Evolutionary conservation across 2,329 filamentous ascomycete species (phyloP).

Genomic region (Exophiala aquamarina): DNA sequence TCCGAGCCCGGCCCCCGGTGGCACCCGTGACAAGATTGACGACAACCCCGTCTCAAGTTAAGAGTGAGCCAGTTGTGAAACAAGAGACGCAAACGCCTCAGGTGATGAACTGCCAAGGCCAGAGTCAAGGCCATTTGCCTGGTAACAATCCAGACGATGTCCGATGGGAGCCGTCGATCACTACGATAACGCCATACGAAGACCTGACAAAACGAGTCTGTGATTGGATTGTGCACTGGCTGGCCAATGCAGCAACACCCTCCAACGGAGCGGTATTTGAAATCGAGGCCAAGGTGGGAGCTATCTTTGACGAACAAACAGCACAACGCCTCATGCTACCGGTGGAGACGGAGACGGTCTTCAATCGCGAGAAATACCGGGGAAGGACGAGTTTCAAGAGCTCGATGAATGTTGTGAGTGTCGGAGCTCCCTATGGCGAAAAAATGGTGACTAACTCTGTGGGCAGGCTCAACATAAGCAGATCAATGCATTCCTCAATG

Average conservation of each 20-base stretch:
- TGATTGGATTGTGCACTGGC: slow-evolving; percentile 75
- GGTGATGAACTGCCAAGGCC: slow-evolving; percentile 33
- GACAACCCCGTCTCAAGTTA: slow-evolving; percentile 19
- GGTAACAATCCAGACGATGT: slow-evolving; percentile 22
- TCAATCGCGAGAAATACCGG: slow-evolving; percentile 56
- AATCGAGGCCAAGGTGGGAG: slow-evolving; percentile 91
- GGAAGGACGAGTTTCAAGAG: slow-evolving; percentile 70
- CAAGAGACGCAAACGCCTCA: slow-evolving; percentile 20
- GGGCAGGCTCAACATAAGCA: slow-evolving; percentile 72
- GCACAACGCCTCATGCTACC: slow-evolving; percentile 67
- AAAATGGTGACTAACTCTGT: slow-evolving; percentile 18
- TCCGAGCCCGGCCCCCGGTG: slow-evolving; percentile 7
- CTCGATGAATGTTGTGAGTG: slow-evolving; percentile 80
- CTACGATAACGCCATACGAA: slow-evolving; percentile 68
- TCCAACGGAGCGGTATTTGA: slow-evolving; percentile 72
- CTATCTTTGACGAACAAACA: slow-evolving; percentile 66
- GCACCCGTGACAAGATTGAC: not conserved
- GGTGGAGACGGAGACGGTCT: slow-evolving; percentile 68
- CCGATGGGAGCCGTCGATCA: slow-evolving; percentile 61
- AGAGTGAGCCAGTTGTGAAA: slow-evolving; percentile 22
- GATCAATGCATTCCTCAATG: slow-evolving; percentile 84
- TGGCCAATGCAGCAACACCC: slow-evolving; percentile 51
- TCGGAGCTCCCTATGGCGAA: not conserved
- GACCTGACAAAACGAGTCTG: slow-evolving; percentile 74
- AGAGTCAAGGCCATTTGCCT: slow-evolving; percentile 15